Percentiles rank a stretch among this genome's conserved stretches.
phyloP scores from a whole-genome alignment of 352 stramenopile genomes.

The Phytopythium aichiense region DNA sequence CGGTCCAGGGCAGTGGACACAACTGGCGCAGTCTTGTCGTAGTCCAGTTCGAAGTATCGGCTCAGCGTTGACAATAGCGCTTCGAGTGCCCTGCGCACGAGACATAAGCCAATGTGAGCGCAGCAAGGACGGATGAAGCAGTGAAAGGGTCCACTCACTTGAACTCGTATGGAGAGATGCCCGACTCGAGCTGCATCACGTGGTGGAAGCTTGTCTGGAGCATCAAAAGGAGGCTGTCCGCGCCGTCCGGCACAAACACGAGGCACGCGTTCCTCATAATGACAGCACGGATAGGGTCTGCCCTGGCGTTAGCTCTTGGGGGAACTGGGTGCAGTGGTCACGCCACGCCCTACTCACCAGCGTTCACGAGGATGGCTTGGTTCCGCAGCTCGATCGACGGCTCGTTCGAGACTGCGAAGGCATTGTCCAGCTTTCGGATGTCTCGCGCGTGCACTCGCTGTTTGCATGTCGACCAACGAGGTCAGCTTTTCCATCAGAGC shows the following conservation, averaged over 20 bases:
- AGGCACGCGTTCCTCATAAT: slow-evolving; percentile 46
- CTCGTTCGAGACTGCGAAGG: slow-evolving; percentile 61
- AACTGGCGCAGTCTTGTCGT: slow-evolving; percentile 31
- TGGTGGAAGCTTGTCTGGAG: slow-evolving; percentile 50
- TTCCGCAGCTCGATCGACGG: slow-evolving; percentile 58
- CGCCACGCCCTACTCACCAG: slow-evolving; percentile 18
- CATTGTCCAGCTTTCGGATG: slow-evolving; percentile 63
- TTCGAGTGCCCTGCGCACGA: slow-evolving; percentile 30
- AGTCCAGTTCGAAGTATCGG: slow-evolving; percentile 52
- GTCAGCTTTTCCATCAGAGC: neutral
- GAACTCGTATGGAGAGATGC: slow-evolving; percentile 48
- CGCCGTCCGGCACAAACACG: slow-evolving; percentile 41
- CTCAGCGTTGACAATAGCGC: slow-evolving; percentile 51
- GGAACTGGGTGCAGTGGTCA: neutral
- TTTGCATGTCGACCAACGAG: too few relatives aligned
- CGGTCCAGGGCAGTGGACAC: slow-evolving; percentile 43
- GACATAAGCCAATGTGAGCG: neutral
- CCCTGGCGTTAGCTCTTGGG: neutral
- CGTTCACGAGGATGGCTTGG: slow-evolving; percentile 62
- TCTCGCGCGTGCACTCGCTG: slow-evolving; percentile 60
- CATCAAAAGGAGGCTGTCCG: slow-evolving; percentile 32
- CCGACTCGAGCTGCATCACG: slow-evolving; percentile 36
- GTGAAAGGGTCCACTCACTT: slow-evolving; percentile 13
- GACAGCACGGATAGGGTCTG: slow-evolving; percentile 56
- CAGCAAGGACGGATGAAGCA: neutral